Evolutionary conservation across 2,329 filamentous ascomycete genomes (phyloP).

Genomic region (Clonostachys sp.): DNA sequence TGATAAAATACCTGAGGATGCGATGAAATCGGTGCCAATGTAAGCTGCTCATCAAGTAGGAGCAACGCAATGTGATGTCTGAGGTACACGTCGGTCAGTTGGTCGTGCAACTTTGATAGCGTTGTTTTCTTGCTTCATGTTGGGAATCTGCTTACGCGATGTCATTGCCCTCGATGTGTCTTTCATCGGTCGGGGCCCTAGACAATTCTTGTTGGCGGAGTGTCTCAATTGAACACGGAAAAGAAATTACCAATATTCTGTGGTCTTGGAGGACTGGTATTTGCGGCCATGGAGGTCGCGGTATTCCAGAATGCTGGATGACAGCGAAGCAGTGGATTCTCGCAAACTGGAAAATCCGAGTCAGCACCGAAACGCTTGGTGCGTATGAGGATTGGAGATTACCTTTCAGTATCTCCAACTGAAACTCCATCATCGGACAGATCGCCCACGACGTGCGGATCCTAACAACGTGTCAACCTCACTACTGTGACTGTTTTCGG

Average conservation of each 20-base stretch:
- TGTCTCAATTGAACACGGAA: background rate
- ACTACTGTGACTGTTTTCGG: too few relatives aligned
- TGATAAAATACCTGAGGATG: conserved; percentile 6
- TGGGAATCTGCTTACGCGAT: conserved; percentile 7
- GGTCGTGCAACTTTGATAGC: too few relatives aligned
- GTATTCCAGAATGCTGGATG: conserved; percentile 17
- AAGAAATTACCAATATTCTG: conserved; percentile 9
- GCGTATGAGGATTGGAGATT: too few relatives aligned
- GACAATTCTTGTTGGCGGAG: background rate
- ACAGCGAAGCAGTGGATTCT: conserved; percentile 14
- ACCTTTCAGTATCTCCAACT: too few relatives aligned
- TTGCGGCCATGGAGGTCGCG: conserved; percentile 19
- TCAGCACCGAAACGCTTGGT: background rate
- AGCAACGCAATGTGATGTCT: conserved; percentile 15
- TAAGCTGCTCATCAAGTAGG: conserved; percentile 12
- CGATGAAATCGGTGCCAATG: conserved; percentile 12
- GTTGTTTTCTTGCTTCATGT: too few relatives aligned
- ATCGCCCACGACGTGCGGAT: too few relatives aligned
- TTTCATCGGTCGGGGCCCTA: conserved; percentile 17
- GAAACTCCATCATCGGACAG: too few relatives aligned
- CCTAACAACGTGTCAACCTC: too few relatives aligned
- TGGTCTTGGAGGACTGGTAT: conserved; percentile 15
- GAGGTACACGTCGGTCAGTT: background rate
- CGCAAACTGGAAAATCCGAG: background rate
- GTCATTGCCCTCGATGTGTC: conserved; percentile 16